A percentile compares a stretch with the other conserved stretches of the same genome.
phyloP scores from a whole-genome alignment of 352 stramenopile genomes.

The Phytopythium aichiense region DNA sequence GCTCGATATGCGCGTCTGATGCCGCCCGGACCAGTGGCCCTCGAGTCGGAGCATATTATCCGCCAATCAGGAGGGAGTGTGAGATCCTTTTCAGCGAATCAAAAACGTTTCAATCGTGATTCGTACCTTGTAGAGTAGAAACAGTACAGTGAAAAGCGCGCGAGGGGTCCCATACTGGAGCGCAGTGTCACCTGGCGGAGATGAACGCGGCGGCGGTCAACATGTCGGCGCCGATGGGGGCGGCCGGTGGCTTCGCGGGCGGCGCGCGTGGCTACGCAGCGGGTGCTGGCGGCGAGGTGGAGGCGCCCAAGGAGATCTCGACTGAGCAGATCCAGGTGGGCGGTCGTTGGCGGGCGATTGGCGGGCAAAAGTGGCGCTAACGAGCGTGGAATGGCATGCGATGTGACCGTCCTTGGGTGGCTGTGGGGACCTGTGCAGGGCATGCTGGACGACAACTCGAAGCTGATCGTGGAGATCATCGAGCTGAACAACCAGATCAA shows the following conservation, averaged over 20 bases:
- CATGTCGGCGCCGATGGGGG: conserved; percentile 24
- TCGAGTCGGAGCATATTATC: conserved; percentile 19
- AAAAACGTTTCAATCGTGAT: not conserved
- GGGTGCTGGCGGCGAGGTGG: conserved; percentile 28
- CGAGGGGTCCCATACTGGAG: not conserved
- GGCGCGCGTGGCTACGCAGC: conserved; percentile 20
- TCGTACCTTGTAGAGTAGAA: conserved; percentile 17
- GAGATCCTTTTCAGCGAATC: conserved; percentile 21
- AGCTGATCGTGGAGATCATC: conserved; percentile 86
- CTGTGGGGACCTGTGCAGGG: conserved; percentile 26
- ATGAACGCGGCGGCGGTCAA: conserved; percentile 20
- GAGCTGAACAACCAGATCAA: conserved; percentile 87
- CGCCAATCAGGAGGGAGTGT: conserved; percentile 13
- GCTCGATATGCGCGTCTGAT: not conserved
- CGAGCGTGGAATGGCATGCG: no score
- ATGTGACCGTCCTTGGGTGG: no score
- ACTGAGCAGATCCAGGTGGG: conserved; percentile 82
- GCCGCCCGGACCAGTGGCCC: conserved; percentile 8
- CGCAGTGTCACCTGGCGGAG: not conserved
- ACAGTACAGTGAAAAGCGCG: not conserved
- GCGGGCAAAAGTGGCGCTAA: not conserved
- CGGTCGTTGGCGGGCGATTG: not conserved
- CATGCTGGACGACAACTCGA: conserved; percentile 87
- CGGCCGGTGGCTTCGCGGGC: conserved; percentile 19
- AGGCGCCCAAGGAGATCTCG: conserved; percentile 63